Percentiles rank a stretch among this genome's conserved stretches.
Evolutionary conservation across 23 red algal genomes (phyloP).

Genomic region (Gracilariopsis chorda): DNA sequence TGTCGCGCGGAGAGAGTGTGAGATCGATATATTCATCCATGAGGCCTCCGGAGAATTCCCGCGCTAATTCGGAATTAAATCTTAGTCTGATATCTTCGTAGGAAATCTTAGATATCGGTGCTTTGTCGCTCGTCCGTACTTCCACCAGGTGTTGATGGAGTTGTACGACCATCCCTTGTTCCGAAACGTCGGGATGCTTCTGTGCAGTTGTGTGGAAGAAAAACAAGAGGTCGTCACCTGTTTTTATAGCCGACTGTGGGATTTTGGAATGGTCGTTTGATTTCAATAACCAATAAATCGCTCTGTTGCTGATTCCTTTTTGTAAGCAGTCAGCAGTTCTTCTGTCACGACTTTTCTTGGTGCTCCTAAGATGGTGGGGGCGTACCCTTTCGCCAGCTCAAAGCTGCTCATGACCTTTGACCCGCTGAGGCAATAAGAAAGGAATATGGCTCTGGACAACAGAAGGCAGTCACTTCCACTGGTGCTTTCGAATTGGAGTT

Average conservation of each 20-base stretch:
- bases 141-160: not conserved
- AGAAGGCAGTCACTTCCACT: not conserved
- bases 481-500: not conserved
- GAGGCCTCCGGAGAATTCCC: not conserved
- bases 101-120: not conserved
- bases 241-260: not conserved
- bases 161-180: not conserved
- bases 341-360: not conserved
- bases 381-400: constrained; percentile 12
- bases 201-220: not conserved
- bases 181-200: not conserved
- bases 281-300: constrained; percentile 3
- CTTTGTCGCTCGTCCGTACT: not conserved
- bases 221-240: not conserved
- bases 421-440: not conserved
- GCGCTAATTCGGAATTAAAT: not conserved
- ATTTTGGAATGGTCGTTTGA: not conserved
- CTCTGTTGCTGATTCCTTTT: not conserved
- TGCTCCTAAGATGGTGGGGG: not conserved
- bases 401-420: not conserved
- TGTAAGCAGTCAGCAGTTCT: constrained; percentile 3
- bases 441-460: not conserved
- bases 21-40: not conserved
- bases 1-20: no score
- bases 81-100: constrained; percentile 11